These are phyloP conservation scores for Cadophora sp. DNA, from an alignment of 2,329 filamentous ascomycete genomes.

Conservation along the genomic window DNA sequence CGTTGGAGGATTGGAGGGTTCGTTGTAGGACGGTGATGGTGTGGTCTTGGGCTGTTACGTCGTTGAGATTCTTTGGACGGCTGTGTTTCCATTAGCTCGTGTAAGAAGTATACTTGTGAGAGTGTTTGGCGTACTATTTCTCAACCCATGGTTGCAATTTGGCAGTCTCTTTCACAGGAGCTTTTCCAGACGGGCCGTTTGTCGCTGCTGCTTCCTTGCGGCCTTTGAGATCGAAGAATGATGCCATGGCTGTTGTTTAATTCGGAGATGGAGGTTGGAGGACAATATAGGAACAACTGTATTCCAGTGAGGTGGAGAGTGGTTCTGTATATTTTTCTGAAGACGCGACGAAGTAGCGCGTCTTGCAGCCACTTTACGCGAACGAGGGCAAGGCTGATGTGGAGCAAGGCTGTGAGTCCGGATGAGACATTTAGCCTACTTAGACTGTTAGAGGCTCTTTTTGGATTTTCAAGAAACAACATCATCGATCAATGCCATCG, in stretches of 20 bases:
- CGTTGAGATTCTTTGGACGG: slow-evolving; percentile 89
- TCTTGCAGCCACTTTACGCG: slow-evolving; percentile 29
- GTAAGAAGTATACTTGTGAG: slow-evolving; percentile 27
- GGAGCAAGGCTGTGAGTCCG: slow-evolving; percentile 1
- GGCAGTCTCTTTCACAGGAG: slow-evolving; percentile 66
- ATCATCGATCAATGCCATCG: too few relatives aligned
- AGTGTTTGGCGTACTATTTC: slow-evolving; percentile 79
- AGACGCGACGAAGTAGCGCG: slow-evolving; percentile 23
- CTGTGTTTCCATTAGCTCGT: slow-evolving; percentile 56
- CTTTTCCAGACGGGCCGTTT: slow-evolving; percentile 70
- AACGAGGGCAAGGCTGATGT: slow-evolving; percentile 13
- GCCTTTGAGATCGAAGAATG: slow-evolving; percentile 95
- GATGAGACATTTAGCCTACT: slow-evolving; percentile 1
- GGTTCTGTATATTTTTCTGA: slow-evolving; percentile 7
- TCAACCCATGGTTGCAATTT: slow-evolving; percentile 94
- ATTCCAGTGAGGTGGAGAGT: background rate
- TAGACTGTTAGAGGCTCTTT: background rate
- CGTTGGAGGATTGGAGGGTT: slow-evolving; percentile 93
- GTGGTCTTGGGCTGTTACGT: slow-evolving; percentile 97
- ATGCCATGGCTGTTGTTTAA: slow-evolving; percentile 66
- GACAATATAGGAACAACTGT: background rate
- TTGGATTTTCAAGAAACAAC: background rate
- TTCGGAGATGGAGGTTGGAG: background rate
- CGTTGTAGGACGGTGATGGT: slow-evolving; percentile 91
- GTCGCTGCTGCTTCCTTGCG: slow-evolving; percentile 78